Evolutionary conservation across 352 stramenopile genomes (phyloP).

Genomic region (Peronospora tabacina): DNA sequence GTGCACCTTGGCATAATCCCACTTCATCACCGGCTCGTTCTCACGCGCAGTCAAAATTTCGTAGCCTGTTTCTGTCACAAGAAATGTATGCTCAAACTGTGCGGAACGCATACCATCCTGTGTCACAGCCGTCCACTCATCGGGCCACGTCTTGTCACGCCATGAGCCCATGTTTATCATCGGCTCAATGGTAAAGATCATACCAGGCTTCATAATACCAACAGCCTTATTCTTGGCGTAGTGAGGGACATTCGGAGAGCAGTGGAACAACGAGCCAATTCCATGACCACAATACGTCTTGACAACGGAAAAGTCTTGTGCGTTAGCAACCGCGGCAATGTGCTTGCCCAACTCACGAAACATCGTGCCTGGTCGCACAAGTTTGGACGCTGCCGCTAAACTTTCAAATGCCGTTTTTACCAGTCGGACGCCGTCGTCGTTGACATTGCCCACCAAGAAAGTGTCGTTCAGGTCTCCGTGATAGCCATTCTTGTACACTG

Average conservation of each 20-base stretch:
- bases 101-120: slow-evolving; percentile 91
- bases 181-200: slow-evolving; percentile 99
- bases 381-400: slow-evolving; percentile 66
- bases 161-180: slow-evolving; percentile 98
- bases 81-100: slow-evolving; percentile 97
- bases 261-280: slow-evolving; percentile 67
- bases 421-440: slow-evolving; percentile 86
- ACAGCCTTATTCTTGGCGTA: slow-evolving; percentile 98
- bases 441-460: slow-evolving; percentile 95
- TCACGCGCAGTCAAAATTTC: slow-evolving; percentile 94
- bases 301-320: slow-evolving; percentile 90
- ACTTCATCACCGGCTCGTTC: slow-evolving; percentile 83
- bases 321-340: slow-evolving; percentile 86
- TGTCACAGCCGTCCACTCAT: slow-evolving; percentile 98
- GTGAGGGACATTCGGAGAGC: slow-evolving; percentile 92
- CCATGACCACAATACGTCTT: slow-evolving; percentile 98
- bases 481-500: slow-evolving; percentile 95
- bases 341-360: slow-evolving; percentile 93
- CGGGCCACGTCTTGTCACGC: slow-evolving; percentile 91
- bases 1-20: slow-evolving; percentile 77
- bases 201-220: slow-evolving; percentile 94
- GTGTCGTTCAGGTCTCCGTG: slow-evolving; percentile 98
- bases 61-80: slow-evolving; percentile 96
- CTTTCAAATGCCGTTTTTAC: slow-evolving; percentile 95
- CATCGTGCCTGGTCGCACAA: slow-evolving; percentile 93